Base-by-base conservation (phyloP, 1,284 basidiomycete species). In the Takashimella koratensis region DNA sequence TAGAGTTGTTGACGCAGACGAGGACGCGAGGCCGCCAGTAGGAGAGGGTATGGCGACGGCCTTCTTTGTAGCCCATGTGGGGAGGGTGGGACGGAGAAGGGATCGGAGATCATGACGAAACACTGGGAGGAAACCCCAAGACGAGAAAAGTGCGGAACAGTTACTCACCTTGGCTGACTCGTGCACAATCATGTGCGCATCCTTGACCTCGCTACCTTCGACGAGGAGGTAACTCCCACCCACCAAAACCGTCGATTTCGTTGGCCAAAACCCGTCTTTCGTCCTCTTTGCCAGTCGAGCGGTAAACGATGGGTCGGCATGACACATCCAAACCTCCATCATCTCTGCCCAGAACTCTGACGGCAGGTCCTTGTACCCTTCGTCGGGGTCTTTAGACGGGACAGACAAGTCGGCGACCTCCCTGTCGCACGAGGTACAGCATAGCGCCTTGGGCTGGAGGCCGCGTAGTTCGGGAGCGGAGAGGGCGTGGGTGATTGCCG, bases 271-370 rank as follows among this genome's bases (percentile, higher is more conserved):
- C 0, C 86, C 89, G 30, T 80, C 78, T 61, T 80, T 81, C 1
- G 84, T 83, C 59, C 83, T 82, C 58, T 82, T 79, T 44, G 83
- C 77, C 3, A 90, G 81, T 16, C 86, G 81, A 22, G 86, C 85
- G 52, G 86, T 82, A 45, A 93, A 77, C 26, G 82, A 83, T 75
- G 95, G 92, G 68, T 96, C 92, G 20, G 85, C 76, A 74, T 98
- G 95, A 68, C 94, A 98, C 89, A 98, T 94, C 94, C 94, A 98
- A 2, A 91, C 87, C 56, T 98, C 94, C 21, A 98, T 84, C 40
- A 98, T 84, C 73, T 98, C 94, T 54, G 92, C 87, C 94, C 94
- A 98, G 66, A 96, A 86, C 68, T 96, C 91, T 1, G 89, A 93
- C 1, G 94, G 94, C 5, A 98, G 78, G 65, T 96, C 92, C 47